A percentile compares a stretch with the other conserved stretches of the same genome.
Conservation (phyloP, 2,329 filamentous ascomycete genomes). For the Cytospora paraplurivora region DNA sequence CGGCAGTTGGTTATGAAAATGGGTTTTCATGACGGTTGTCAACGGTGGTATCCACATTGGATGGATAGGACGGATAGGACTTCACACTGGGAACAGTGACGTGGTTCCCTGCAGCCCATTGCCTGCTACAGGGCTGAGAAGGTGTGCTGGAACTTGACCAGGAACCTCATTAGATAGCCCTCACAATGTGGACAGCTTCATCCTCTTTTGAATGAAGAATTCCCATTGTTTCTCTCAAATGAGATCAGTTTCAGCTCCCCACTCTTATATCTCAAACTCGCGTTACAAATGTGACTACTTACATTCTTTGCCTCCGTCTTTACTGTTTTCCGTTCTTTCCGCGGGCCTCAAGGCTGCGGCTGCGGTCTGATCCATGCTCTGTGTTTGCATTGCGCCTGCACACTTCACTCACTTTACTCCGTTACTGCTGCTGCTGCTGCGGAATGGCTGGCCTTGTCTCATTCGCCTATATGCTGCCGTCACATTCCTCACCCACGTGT, state of each 20-base stretch:
- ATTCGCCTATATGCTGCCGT: neutral
- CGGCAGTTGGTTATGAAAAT: neutral
- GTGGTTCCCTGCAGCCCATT: neutral
- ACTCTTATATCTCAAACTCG: neutral
- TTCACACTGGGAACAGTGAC: neutral
- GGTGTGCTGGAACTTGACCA: neutral
- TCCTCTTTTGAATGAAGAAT: constrained; percentile 5
- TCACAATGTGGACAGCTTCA: constrained; percentile 23
- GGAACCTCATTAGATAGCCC: neutral
- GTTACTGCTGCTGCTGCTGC: neutral
- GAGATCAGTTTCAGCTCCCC: constrained; percentile 24
- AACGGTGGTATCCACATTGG: constrained; percentile 3
- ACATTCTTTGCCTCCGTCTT: too few relatives aligned
- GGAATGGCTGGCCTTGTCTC: neutral
- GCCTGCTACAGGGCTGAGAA: constrained; percentile 18
- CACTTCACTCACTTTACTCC: neutral
- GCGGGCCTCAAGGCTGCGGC: neutral
- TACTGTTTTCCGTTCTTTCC: neutral
- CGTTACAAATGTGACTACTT: constrained; percentile 8
- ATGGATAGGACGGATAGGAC: constrained; percentile 10
- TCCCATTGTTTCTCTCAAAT: constrained; percentile 17
- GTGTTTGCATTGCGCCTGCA: neutral
- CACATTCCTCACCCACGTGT: constrained; percentile 10
- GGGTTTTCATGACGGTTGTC: neutral
- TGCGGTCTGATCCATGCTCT: neutral